Percentiles rank a stretch among this genome's conserved stretches.
Conservation (phyloP, 805 yeast genomes). For the Ogataea haglerorum region DNA sequence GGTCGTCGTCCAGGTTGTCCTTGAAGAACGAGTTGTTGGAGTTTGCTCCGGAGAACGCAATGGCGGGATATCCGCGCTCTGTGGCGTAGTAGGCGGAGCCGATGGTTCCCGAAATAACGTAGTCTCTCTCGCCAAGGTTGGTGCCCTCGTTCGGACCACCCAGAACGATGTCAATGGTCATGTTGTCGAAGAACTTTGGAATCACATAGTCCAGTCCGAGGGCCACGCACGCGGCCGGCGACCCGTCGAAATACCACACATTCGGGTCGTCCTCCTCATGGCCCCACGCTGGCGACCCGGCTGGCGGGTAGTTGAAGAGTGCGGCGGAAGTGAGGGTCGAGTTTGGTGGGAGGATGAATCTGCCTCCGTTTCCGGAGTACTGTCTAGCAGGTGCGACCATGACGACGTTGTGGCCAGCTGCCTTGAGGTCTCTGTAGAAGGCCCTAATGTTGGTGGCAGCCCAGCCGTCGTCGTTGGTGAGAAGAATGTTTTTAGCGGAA, state of each 20-base stretch:
- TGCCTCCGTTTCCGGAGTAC: conserved; percentile 55
- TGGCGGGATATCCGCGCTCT: conserved; percentile 46
- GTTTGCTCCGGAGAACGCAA: conserved; percentile 52
- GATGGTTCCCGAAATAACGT: conserved; percentile 47
- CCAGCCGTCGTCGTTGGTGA: conserved; percentile 59
- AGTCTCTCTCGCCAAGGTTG: conserved; percentile 42
- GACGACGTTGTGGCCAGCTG: conserved; percentile 48
- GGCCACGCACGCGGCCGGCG: conserved; percentile 52
- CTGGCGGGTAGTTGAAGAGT: conserved; percentile 44
- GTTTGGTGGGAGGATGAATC: conserved; percentile 41
- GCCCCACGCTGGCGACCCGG: conserved; percentile 55
- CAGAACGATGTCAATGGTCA: conserved; percentile 45
- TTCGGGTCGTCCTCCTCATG: conserved; percentile 41
- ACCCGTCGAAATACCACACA: conserved; percentile 54
- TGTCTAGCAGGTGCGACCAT: conserved; percentile 51
- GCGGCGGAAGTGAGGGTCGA: conserved; percentile 41
- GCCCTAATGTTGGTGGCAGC: conserved; percentile 56
- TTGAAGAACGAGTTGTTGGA: conserved; percentile 46
- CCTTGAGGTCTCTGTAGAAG: conserved; percentile 43
- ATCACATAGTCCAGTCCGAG: conserved; percentile 46
- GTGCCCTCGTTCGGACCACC: conserved; percentile 54
- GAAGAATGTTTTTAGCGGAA: conserved; percentile 40
- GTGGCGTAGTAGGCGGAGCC: conserved; percentile 48
- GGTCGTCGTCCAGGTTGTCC: conserved; percentile 42
- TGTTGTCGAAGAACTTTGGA: conserved; percentile 43